phyloP scores from a whole-genome alignment of 73 alveolate genomes.

The Urostyla sp. region DNA sequence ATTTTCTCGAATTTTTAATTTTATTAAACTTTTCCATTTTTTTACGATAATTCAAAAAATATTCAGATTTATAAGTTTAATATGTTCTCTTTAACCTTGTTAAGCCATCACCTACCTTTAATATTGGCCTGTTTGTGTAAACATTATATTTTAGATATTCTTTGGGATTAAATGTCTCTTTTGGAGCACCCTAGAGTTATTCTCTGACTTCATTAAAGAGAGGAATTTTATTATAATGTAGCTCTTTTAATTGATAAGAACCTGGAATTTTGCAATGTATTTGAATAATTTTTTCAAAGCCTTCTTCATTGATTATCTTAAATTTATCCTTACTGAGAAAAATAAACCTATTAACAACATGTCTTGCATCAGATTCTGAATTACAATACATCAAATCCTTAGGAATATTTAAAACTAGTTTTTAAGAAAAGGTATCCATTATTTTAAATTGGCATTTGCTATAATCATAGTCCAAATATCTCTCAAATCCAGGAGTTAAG shows the following conservation, averaged over 20 bases:
- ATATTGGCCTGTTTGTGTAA: too few relatives aligned
- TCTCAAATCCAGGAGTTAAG: too few relatives aligned
- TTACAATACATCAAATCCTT: neutral
- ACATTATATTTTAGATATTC: neutral
- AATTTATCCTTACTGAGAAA: neutral
- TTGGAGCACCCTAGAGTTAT: conserved; percentile 1
- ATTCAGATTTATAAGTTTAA: conserved; percentile 9
- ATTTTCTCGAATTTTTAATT: conserved; percentile 10
- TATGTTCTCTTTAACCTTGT: conserved; percentile 31
- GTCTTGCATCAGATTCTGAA: neutral
- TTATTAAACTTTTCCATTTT: neutral
- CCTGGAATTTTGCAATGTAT: too few relatives aligned
- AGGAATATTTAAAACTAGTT: too few relatives aligned
- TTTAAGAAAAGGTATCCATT: too few relatives aligned
- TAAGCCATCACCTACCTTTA: neutral
- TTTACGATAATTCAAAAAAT: neutral
- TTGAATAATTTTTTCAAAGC: conserved; percentile 10
- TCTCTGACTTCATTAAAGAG: conserved; percentile 15
- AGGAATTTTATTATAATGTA: conserved; percentile 3
- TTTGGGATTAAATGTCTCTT: neutral
- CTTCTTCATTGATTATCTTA: neutral
- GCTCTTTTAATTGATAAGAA: neutral
- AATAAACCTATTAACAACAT: conserved; percentile 6
- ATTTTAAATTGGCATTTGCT: too few relatives aligned
- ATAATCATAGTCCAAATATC: too few relatives aligned